phyloP scores from a whole-genome alignment of 2,329 filamentous ascomycete species.

The Aureobasidium sp. region DNA sequence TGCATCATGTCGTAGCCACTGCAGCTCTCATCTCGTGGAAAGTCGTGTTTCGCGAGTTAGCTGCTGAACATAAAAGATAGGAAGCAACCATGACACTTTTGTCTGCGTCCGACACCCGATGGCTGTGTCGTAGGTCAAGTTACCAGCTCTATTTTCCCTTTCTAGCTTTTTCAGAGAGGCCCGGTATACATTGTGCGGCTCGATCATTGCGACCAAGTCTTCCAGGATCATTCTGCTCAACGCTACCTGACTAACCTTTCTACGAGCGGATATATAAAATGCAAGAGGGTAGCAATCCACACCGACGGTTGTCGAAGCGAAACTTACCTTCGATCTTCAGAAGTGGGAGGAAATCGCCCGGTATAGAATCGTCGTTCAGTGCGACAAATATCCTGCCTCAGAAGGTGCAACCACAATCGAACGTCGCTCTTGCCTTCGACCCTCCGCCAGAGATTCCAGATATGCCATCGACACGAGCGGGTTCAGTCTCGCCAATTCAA shows the following conservation, averaged over 20 bases:
- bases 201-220: not conserved
- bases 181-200: not conserved
- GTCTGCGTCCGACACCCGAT: not conserved
- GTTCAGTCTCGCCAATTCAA: not conserved
- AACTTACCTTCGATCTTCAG: slow-evolving; percentile 2
- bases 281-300: not conserved
- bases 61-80: not conserved
- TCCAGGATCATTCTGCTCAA: not conserved
- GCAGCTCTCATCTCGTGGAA: not conserved
- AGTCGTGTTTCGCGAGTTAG: not conserved
- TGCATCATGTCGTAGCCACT: not conserved
- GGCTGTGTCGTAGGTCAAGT: not conserved
- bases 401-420: not conserved
- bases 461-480: slow-evolving; percentile 13
- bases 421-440: not conserved
- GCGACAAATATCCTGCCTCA: slow-evolving; percentile 15
- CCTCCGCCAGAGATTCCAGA: slow-evolving; percentile 12
- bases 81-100: not conserved
- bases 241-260: not conserved
- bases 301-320: slow-evolving; percentile 1
- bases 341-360: not conserved
- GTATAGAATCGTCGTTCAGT: slow-evolving; percentile 15
- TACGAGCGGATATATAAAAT: not conserved
- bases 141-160: not conserved
- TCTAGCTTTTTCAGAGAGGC: not conserved